phyloP scores from a whole-genome alignment of 495 filamentous ascomycete species.

The Copromyces sp. region DNA sequence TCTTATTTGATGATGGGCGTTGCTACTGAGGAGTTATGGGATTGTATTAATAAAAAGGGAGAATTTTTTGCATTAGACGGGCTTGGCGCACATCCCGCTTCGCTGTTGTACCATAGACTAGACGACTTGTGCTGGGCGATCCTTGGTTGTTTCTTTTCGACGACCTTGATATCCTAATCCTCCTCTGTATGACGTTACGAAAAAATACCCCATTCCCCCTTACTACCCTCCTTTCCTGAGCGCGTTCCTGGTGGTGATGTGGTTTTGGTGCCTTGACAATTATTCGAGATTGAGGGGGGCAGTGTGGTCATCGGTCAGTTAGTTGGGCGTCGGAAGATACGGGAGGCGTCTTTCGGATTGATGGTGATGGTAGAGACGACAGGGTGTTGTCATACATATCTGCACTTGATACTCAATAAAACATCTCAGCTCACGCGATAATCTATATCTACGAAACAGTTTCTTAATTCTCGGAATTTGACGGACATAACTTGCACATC shows the following conservation, averaged over 20 bases:
- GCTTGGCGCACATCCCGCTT: slow-evolving; percentile 4
- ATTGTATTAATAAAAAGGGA: slow-evolving; percentile 8
- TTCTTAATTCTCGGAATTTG: neutral
- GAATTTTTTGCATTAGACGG: slow-evolving; percentile 16
- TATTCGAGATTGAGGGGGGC: neutral
- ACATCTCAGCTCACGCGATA: neutral
- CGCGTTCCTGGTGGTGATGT: neutral
- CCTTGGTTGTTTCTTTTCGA: slow-evolving; percentile 1
- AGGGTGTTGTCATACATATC: neutral
- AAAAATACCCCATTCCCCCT: neutral
- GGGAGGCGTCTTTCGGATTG: neutral
- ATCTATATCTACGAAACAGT: neutral
- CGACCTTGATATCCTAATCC: slow-evolving; percentile 1
- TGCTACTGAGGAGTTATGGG: neutral
- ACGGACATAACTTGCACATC: neutral
- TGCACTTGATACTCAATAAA: neutral
- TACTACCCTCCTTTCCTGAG: neutral
- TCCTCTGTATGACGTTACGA: slow-evolving; percentile 1
- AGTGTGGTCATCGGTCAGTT: neutral
- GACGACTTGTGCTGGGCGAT: slow-evolving; percentile 12
- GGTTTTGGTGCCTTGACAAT: neutral
- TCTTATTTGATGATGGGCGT: neutral
- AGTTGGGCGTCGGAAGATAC: neutral
- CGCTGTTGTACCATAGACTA: slow-evolving; percentile 14
- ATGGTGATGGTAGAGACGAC: neutral